Base-by-base conservation (phyloP, 768 basidiomycete genomes). In the Pulveroboletus ravenelii region DNA sequence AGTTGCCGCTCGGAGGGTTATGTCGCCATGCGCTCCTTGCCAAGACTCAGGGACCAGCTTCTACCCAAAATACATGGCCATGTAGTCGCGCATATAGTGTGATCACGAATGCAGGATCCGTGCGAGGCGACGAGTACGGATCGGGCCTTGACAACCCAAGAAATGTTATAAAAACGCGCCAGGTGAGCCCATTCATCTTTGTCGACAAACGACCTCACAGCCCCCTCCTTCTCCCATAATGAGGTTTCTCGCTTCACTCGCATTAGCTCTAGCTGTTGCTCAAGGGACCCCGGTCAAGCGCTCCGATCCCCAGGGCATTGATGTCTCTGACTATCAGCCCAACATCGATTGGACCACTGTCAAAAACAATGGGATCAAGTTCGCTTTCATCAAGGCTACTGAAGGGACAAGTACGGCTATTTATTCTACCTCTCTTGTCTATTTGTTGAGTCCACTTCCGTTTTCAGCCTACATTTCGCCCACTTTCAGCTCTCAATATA, bases 341-440 rank as follows among this genome's bases (percentile, higher is more conserved):
- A 59, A 54, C 54, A 63, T 85, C 35, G 67, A 82, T 61, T 84
- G 80, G 80, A 67, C 58, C 35, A 69, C 72, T 3, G 77, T 82
- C 53, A 73, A 69, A 52, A 61, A 72, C 12, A 78, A 78, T 52
- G 82, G 79, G 4, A 62, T 82, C 30, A 50, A 68, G 12, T 85
- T 82, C 56, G 79, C 69, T 3, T 85, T 74, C 59, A 84, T 85
- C 74, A 85, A 85, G 61, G 84, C 82, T 9, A 85, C 83, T 3
- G 82, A 85, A 61, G 78, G 78, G 9, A 81, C 72, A n/a, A 60
- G 80, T 81, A 39, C 44, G 49, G 70, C 58, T 8, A 42, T 48
- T 30, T 18, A 6, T 6, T 34, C 45, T 47, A 0, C 31, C 14
- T 42, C 9, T 47, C 5, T 32, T 10, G 38, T 41, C 30, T 6